Base-by-base conservation (phyloP, 2,329 filamentous ascomycete genomes). In the Ascochyta pisi region DNA sequence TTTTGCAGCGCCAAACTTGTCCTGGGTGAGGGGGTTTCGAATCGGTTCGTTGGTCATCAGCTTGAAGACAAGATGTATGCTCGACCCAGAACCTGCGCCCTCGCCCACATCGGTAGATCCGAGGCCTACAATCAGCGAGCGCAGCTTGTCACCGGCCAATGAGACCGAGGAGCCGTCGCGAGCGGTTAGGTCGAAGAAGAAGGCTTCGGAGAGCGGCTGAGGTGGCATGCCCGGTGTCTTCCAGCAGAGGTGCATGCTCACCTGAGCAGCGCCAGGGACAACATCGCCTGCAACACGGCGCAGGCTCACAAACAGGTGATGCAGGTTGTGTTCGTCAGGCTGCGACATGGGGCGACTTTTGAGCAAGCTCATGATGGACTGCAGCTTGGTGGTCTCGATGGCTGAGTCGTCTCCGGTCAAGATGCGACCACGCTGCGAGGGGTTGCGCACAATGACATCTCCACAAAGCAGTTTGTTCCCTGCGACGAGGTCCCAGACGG, bases 391-490 rank as follows among this genome's bases (percentile, higher is more conserved):
- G 63, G 97, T 86, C 55, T 96, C 90, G 26, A 98, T 90, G 4
- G 95, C 91, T 1, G 93, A 96, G 76, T 99, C 95, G 49, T 97
- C 90, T 12, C 91, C 92, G 0, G 93, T 97, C 67, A 99, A 78
- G 26, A 98, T 87, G 41, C 93, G 87, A 8, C 95, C 95, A 27
- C 89, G 85, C 71, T 93, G 88, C 19, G 83, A 84, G 2, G 95
- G 92, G 75, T 96, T 95, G 27, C 95, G 88, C 56, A 99, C 95
- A 73, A 99, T 96, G 43, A 99, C 90, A 72, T 98, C 93, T 46
- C 92, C 92, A 58, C 88, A 92, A 50, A 97, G 89, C 68, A 98
- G 85, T 78, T 97, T 98, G 78, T 99, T 99, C 40, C 94, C 94
- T 39, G 85, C 87, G 3, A 98, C 94, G 45, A 99, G 81, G 68